Conservation (phyloP, 2,329 filamentous ascomycete genomes). For the Diaporthe ilicicola region DNA sequence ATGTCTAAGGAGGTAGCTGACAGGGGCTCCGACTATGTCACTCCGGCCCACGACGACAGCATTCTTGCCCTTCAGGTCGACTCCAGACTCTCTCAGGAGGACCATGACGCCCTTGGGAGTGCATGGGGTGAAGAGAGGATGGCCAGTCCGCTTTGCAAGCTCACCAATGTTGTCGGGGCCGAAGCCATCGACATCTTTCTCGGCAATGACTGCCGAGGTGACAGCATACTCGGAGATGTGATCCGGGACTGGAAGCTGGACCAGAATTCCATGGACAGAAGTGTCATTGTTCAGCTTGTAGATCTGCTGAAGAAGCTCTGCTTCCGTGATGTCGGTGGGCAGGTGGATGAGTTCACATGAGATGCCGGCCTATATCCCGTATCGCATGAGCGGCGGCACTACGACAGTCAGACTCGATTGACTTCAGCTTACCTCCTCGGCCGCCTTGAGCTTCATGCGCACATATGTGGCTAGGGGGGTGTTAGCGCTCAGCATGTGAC, state of each 20-base stretch:
- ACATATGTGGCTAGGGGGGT: slow-evolving; percentile 84
- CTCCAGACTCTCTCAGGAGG: slow-evolving; percentile 82
- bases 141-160: slow-evolving; percentile 92
- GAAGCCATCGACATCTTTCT: slow-evolving; percentile 99
- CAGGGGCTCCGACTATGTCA: slow-evolving; percentile 96
- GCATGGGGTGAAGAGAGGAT: slow-evolving; percentile 90
- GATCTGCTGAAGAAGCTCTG: slow-evolving; percentile 86
- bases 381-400: slow-evolving; percentile 32
- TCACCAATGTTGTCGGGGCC: slow-evolving; percentile 95
- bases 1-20: slow-evolving; percentile 94
- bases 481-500: slow-evolving; percentile 39
- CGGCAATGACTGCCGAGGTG: slow-evolving; percentile 88
- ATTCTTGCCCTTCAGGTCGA: slow-evolving; percentile 87
- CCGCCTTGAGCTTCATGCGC: slow-evolving; percentile 99
- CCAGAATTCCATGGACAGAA: slow-evolving; percentile 87
- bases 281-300: slow-evolving; percentile 86
- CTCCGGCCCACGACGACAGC: slow-evolving; percentile 94
- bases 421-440: slow-evolving; percentile 74
- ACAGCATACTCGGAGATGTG: slow-evolving; percentile 90
- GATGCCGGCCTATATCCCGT: slow-evolving; percentile 78
- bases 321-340: slow-evolving; percentile 80
- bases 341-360: slow-evolving; percentile 86
- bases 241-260: slow-evolving; percentile 89
- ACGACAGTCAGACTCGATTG: not conserved
- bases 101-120: slow-evolving; percentile 98